Conservation (phyloP, 2,329 filamentous ascomycete genomes). For the Cytospora paraplurivora region DNA sequence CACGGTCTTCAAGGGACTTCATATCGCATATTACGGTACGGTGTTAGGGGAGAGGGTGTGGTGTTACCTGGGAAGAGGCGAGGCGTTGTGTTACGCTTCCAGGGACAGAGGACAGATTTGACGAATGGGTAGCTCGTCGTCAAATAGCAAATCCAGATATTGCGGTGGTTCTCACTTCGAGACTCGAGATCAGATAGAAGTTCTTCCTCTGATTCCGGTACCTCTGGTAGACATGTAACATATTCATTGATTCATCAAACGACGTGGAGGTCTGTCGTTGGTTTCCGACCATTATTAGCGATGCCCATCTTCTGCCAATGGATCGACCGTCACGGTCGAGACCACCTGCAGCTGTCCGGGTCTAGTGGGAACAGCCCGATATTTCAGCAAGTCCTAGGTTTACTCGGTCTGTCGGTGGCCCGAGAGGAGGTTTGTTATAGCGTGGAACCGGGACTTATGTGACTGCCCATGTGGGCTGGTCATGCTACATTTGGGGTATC, state of each 20-base stretch:
- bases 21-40: not conserved
- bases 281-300: no score
- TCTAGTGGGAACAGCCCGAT: not conserved
- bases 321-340: slow-evolving; percentile 5
- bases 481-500: no score
- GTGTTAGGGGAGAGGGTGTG: not conserved
- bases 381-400: not conserved
- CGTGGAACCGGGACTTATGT: not conserved
- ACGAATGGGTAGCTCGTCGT: not conserved
- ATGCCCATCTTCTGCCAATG: not conserved
- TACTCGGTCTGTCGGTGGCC: not conserved
- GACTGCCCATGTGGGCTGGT: no score
- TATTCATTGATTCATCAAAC: not conserved
- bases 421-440: not conserved
- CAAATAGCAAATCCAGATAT: not conserved
- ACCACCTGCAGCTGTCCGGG: slow-evolving; percentile 7
- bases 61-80: not conserved
- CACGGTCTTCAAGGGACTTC: not conserved
- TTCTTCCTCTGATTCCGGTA: not conserved
- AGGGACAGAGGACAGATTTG: not conserved
- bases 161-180: not conserved
- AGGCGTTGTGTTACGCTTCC: not conserved
- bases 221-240: not conserved
- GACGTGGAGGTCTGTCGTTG: no score
- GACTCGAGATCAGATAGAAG: not conserved